These are phyloP conservation scores for Porogramme epimiltina DNA, from an alignment of 1,284 basidiomycete genomes.

Conservation along the genomic window DNA sequence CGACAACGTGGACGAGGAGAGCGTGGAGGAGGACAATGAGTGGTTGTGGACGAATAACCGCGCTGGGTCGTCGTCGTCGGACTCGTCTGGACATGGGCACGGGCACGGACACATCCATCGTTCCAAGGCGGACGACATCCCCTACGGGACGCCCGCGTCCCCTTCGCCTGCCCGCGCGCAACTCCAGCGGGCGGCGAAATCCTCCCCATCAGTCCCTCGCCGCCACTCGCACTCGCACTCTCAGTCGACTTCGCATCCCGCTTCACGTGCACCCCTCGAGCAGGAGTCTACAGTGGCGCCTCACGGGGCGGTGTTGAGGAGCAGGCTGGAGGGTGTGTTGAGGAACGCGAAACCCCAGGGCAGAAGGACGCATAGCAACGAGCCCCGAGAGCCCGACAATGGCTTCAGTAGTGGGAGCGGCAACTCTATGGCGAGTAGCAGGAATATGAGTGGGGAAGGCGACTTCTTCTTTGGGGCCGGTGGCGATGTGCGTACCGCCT, in stretches of 20 bases:
- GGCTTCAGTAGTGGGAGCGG: slow-evolving; percentile 29
- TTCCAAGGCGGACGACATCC: slow-evolving; percentile 16
- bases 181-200: slow-evolving; percentile 28
- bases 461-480: slow-evolving; percentile 31
- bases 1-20: slow-evolving; percentile 29
- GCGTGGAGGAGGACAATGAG: slow-evolving; percentile 30
- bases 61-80: slow-evolving; percentile 20
- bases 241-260: slow-evolving; percentile 20
- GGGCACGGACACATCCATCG: slow-evolving; percentile 9
- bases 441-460: slow-evolving; percentile 33
- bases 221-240: slow-evolving; percentile 22
- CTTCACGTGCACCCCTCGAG: slow-evolving; percentile 18
- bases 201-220: slow-evolving; percentile 25
- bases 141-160: slow-evolving; percentile 29
- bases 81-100: slow-evolving; percentile 16
- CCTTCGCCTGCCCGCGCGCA: slow-evolving; percentile 29
- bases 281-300: slow-evolving; percentile 37
- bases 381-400: slow-evolving; percentile 25
- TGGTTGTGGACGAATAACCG: slow-evolving; percentile 24
- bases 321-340: slow-evolving; percentile 55
- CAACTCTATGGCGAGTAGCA: slow-evolving; percentile 34
- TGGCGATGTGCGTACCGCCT: slow-evolving; percentile 27
- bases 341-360: slow-evolving; percentile 34
- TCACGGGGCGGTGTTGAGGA: slow-evolving; percentile 57
- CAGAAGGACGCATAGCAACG: slow-evolving; percentile 23